A percentile compares a stretch with the other conserved stretches of the same genome.
Evolutionary conservation across 495 filamentous ascomycete species (phyloP).

Genomic region (Aspergillus bridgeri): DNA sequence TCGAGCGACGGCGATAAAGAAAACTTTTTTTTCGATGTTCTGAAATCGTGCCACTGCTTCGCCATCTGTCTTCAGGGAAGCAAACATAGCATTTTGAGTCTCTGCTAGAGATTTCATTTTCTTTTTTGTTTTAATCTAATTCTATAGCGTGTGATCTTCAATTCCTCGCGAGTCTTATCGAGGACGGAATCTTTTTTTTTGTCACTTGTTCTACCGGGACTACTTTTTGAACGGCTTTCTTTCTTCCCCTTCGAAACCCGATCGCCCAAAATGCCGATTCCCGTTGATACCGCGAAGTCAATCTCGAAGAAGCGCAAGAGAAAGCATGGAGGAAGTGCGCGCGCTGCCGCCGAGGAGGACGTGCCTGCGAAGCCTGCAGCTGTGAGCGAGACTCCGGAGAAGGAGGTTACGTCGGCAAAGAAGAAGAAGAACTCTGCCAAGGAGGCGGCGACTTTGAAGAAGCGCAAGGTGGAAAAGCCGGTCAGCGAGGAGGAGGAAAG

Average conservation of each 20-base stretch:
- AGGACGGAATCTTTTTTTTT: neutral
- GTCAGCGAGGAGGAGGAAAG: slow-evolving; percentile 33
- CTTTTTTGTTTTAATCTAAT: neutral
- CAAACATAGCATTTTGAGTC: neutral
- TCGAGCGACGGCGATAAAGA: slow-evolving; percentile 9
- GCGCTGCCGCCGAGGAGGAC: slow-evolving; percentile 12
- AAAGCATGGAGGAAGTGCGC: slow-evolving; percentile 38
- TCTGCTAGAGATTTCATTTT: neutral
- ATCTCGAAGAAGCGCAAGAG: slow-evolving; percentile 68
- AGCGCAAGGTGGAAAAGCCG: slow-evolving; percentile 35
- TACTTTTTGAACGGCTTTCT: neutral
- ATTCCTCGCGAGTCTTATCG: neutral
- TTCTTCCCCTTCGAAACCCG: neutral
- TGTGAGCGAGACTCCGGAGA: slow-evolving; percentile 21
- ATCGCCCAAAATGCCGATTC: slow-evolving; percentile 30
- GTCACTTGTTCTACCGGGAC: too few species aligned
- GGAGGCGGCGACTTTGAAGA: slow-evolving; percentile 29
- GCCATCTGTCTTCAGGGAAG: neutral
- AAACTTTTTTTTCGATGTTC: slow-evolving; percentile 1
- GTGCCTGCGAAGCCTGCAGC: slow-evolving; percentile 7
- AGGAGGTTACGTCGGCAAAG: slow-evolving; percentile 27
- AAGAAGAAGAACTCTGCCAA: slow-evolving; percentile 20
- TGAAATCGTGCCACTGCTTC: neutral
- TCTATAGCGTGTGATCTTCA: neutral
- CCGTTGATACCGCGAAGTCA: slow-evolving; percentile 51